Conservation (phyloP, 345 rosid species). For the Populus euphratica region DNA sequence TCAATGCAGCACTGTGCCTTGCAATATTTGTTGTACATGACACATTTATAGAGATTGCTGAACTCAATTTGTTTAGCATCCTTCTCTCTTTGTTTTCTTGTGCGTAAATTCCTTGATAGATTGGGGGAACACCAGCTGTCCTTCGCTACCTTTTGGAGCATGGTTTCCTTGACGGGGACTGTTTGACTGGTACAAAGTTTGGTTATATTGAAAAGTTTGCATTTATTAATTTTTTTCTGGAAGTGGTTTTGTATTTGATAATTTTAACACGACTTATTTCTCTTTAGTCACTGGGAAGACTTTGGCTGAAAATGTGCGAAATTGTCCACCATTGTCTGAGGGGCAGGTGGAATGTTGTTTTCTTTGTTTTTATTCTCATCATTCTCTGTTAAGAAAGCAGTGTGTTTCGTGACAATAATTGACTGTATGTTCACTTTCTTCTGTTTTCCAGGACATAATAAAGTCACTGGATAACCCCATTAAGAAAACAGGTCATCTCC, state of each 20-base stretch:
- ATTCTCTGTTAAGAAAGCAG: not conserved
- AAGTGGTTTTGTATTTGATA: not conserved
- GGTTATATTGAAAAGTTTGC: constrained; percentile 4
- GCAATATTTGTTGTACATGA: not conserved
- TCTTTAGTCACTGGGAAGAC: constrained; percentile 86
- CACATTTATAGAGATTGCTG: not conserved
- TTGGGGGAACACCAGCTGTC: constrained; percentile 78
- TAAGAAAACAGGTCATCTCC: constrained; percentile 93
- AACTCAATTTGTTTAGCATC: not conserved
- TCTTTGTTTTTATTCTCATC: not conserved
- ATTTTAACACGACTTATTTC: not conserved
- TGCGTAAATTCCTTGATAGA: constrained; percentile 29
- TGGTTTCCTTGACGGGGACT: constrained; percentile 63
- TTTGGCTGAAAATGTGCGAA: constrained; percentile 68
- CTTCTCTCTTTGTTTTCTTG: not conserved
- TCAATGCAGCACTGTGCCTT: not conserved
- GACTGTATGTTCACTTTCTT: not conserved
- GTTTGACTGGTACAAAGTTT: constrained; percentile 60
- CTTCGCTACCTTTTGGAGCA: constrained; percentile 63
- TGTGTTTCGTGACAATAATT: not conserved
- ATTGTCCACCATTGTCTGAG: constrained; percentile 63
- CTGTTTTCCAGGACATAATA: constrained; percentile 56
- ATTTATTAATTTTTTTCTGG: constrained; percentile 1
- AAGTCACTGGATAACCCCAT: constrained; percentile 78
- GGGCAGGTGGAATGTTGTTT: constrained; percentile 55